Evolutionary conservation across 2,329 filamentous ascomycete genomes (phyloP), one percentile per base, ranked within the genome.

Genomic region (Xylaria sp.): DNA sequence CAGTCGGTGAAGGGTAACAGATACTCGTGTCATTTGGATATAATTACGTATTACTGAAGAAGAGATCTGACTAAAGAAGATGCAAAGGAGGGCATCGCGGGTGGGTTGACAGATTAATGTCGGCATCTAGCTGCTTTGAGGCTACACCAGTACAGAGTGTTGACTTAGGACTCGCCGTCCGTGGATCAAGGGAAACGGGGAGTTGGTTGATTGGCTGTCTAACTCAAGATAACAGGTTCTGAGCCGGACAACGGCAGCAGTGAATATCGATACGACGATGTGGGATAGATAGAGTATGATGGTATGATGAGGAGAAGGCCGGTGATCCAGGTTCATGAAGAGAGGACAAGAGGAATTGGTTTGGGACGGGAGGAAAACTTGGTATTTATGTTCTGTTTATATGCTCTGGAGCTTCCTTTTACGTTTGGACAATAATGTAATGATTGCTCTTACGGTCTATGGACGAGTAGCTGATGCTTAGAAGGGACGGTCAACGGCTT

Each of bases 341-440:
- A 49, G 20, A 49, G 13, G 46, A 49, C 46, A 49, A 49, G 46
- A 49, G 46, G 46, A 23, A 49, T 49, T 49, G 46, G 46, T 49
- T 28, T 49, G 46, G n/a, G 46, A 49, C 46, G 46, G 2, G 40
- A 40, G 38, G 38, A 40, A 26, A 49, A 20, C 46, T 23, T 49
- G 46, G 46, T 49, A 23, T 49, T 23, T 49, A 26, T 49, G 5
- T 49, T 49, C n/a, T 49, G 46, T 26, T 49, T 49, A 49, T 49
- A 49, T 23, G n/a, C 46, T 49, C n/a, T 49, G 23, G 7, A 23
- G 20, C 46, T 49, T 49, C 46, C 13, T 28, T 49, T 49, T 13
- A 49, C n/a, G 20, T 49, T 49, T 49, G 46, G 46, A 49, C 46
- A 49, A 28, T 2, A 5, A 49, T 2, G 46, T 26, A 40, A 13